Conservation (phyloP, 225 moss, liverwort and hornwort species). For the Rhytidiadelphus loreus region DNA sequence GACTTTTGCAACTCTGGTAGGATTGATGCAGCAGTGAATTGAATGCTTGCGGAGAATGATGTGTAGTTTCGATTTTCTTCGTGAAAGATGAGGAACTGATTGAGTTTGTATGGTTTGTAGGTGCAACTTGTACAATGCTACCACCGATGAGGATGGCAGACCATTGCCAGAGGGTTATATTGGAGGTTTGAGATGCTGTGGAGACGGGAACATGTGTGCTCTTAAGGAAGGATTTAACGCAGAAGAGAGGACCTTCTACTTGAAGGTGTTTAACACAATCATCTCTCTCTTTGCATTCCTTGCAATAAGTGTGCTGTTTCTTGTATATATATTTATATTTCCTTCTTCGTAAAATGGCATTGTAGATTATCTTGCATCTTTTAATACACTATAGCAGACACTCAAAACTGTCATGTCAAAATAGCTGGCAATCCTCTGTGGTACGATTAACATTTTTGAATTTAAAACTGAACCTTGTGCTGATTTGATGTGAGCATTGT, state of each 20-base stretch:
- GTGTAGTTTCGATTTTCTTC: not conserved
- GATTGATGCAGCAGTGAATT: not conserved
- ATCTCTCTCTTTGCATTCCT: not conserved
- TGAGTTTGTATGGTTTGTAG: not conserved
- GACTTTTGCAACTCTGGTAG: not conserved
- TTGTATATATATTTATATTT: too few relatives aligned
- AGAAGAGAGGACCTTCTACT: not conserved
- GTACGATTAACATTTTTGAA: too few relatives aligned
- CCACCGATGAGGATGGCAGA: slow-evolving; percentile 12
- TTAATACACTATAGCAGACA: not conserved
- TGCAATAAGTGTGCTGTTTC: too few relatives aligned
- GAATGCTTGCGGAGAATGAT: not conserved
- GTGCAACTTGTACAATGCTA: slow-evolving; percentile 31
- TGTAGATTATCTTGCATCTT: not conserved
- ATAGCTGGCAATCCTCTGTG: not conserved
- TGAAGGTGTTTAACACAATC: not conserved
- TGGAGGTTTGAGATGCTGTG: slow-evolving; percentile 37
- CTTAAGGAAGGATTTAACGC: slow-evolving; percentile 14
- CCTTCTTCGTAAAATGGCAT: not conserved
- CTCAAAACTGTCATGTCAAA: not conserved
- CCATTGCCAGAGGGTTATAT: slow-evolving; percentile 40
- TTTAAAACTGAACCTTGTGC: too few relatives aligned
- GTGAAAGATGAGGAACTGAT: not conserved
- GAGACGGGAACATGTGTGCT: slow-evolving; percentile 23
- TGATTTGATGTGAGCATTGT: too few relatives aligned